Conservation (phyloP, 108 stramenopile genomes). For the Cyclostephanos tholiformis region DNA sequence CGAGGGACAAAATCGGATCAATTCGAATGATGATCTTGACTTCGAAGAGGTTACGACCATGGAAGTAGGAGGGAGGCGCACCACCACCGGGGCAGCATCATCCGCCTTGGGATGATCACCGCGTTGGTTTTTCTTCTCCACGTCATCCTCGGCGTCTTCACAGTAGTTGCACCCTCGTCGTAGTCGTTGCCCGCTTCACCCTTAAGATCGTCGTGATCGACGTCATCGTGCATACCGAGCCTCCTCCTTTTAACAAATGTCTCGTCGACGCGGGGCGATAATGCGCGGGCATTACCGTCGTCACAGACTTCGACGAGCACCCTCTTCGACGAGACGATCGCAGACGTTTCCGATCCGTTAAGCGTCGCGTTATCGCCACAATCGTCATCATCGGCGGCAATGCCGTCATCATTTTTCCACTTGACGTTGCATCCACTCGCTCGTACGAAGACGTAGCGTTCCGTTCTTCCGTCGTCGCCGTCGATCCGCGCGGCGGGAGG, state of each 20-base stretch:
- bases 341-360: no score
- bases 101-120: not conserved
- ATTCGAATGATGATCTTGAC: not conserved
- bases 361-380: not conserved
- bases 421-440: no score
- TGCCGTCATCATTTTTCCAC: not conserved
- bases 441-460: no score
- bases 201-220: not conserved
- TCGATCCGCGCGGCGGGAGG: no score
- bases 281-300: not conserved
- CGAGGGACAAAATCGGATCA: not conserved
- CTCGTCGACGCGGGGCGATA: not conserved
- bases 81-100: not conserved
- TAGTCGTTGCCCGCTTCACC: not conserved
- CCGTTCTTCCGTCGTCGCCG: no score
- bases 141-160: not conserved
- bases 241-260: not conserved
- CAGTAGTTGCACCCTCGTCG: not conserved
- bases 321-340: not conserved
- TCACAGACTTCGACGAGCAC: not conserved
- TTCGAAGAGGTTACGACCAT: not conserved
- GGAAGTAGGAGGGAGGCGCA: not conserved
- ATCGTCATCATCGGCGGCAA: not conserved
- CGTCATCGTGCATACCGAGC: not conserved
- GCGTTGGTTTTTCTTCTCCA: no score